Evolutionary conservation across 1,284 basidiomycete species (phyloP), one percentile per base, ranked within the genome.

Genomic region (Inonotus obliquus): DNA sequence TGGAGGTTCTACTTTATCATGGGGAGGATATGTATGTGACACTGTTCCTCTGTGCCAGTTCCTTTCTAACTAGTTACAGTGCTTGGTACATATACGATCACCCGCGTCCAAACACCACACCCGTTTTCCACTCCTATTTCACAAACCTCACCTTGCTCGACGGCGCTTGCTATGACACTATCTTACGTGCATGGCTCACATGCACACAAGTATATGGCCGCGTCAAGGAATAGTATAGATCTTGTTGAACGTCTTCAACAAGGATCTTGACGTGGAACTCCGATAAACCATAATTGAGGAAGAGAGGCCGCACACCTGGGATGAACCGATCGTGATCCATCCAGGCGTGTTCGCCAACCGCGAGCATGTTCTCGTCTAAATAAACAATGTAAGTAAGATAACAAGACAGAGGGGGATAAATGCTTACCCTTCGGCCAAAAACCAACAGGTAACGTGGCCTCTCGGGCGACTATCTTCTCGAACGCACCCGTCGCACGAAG

Each of bases 1-100:
- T 96, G 92, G 91, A 79, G 92, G 67, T 82, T 89, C 73, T 93
- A 91, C 72, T 94, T 95, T 68, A 83, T 86, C 14, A 81, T 91
- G 77, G 90, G 13, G 91, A 94, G 67, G 83, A 85, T 38, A 84
- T 85, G 91, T 92, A 72, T 67, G 89, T 84, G 32, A 62, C 25
- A 37, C 39, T 25, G 56, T 52, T 19, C 63, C 13, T 17, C n/a
- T 13, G 4, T 52, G 51, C 29, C 47, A 13, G 14, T 52, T n/a
- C 27, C 35, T 32, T 32, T 4, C 47, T 32, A 27, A 27, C 51
- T 54, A 19, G 55, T 39, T 54, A 14, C 60, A 91, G 89, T 39
- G 89, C 89, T 10, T 92, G 88, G 89, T 90, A 85, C 84, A 85
- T 91, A 58, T 87, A 85, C 67, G 83, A 86, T 62, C 77, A 81